Evolutionary conservation across 768 basidiomycete genomes (phyloP).

Genomic region (Clavaria fumosa): DNA sequence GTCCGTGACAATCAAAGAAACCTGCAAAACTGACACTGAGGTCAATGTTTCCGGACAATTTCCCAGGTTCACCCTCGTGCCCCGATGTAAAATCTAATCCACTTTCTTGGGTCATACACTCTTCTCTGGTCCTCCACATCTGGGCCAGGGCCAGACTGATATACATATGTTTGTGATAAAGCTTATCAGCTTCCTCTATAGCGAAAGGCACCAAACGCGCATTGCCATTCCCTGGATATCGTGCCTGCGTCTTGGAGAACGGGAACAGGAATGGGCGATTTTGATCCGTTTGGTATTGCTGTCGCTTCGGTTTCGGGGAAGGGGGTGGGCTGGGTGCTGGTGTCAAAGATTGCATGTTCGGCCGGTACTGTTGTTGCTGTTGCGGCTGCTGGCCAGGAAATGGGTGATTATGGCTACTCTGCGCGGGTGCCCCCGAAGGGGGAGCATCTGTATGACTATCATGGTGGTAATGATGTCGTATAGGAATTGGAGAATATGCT

Average conservation of each 20-base stretch:
- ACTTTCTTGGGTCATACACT: conserved; percentile 87
- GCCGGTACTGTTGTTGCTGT: conserved; percentile 27
- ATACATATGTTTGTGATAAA: conserved; percentile 85
- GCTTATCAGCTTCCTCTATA: conserved; percentile 86
- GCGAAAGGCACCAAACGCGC: conserved; percentile 79
- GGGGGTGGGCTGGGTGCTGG: conserved; percentile 84
- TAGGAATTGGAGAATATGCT: conserved; percentile 84
- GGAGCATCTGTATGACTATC: conserved; percentile 48
- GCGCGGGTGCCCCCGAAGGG: conserved; percentile 25
- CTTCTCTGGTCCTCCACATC: conserved; percentile 92
- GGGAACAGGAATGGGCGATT: conserved; percentile 89
- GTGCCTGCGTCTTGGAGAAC: conserved; percentile 51
- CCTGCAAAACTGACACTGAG: too few relatives aligned
- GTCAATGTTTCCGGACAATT: conserved; percentile 34
- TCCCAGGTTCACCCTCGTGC: conserved; percentile 40
- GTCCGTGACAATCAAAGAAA: too few relatives aligned
- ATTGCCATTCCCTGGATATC: conserved; percentile 26
- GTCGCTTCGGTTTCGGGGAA: conserved; percentile 86
- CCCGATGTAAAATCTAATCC: conserved; percentile 74
- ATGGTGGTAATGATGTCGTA: conserved; percentile 90
- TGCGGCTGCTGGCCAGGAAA: conserved; percentile 12
- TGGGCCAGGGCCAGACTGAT: conserved; percentile 79
- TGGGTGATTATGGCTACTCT: conserved; percentile 17
- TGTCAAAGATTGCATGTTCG: conserved; percentile 57
- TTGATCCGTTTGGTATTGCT: conserved; percentile 97